These are phyloP conservation scores for Solioccasus polychromus DNA, from an alignment of 768 basidiomycete genomes.

Conservation along the genomic window DNA sequence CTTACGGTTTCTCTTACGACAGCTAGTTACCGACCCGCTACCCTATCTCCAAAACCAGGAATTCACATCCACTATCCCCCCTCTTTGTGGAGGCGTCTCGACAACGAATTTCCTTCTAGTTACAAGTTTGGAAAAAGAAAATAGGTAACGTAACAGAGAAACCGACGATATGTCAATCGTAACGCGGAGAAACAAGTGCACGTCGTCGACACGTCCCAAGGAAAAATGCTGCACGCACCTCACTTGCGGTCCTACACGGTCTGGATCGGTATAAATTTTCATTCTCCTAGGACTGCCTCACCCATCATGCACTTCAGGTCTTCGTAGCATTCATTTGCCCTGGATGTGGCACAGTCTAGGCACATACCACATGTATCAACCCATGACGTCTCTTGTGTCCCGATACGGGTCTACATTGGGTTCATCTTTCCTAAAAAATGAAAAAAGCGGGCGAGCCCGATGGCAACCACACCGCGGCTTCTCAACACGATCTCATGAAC, in stretches of 20 bases:
- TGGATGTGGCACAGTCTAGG: conserved; percentile 6
- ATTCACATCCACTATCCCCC: conserved; percentile 10
- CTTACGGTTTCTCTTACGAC: conserved; percentile 23
- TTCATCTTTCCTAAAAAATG: conserved; percentile 3
- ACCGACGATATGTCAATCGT: conserved; percentile 8
- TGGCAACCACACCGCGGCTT: conserved; percentile 7
- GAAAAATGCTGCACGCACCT: conserved; percentile 16
- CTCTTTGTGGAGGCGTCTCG: conserved; percentile 13
- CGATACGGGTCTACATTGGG: conserved; percentile 7
- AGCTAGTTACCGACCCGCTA: conserved; percentile 15
- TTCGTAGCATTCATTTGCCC: conserved; percentile 4
- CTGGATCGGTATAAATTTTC: conserved; percentile 13
- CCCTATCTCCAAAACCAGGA: conserved; percentile 20
- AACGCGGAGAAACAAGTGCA: conserved; percentile 19
- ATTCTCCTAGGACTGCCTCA: conserved; percentile 26
- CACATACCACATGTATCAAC: conserved; percentile 20
- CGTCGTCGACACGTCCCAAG: conserved; percentile 8
- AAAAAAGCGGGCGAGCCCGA: conserved; percentile 5
- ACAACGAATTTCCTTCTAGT: conserved; percentile 13
- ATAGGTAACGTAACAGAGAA: conserved; percentile 28
- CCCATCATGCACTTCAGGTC: neutral
- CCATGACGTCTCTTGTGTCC: conserved; percentile 7
- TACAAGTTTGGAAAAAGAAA: conserved; percentile 9
- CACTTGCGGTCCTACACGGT: conserved; percentile 13
- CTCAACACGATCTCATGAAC: conserved; percentile 5